phyloP scores from a whole-genome alignment of 2,329 filamentous ascomycete species.

The Aspergillus quadricinctus region DNA sequence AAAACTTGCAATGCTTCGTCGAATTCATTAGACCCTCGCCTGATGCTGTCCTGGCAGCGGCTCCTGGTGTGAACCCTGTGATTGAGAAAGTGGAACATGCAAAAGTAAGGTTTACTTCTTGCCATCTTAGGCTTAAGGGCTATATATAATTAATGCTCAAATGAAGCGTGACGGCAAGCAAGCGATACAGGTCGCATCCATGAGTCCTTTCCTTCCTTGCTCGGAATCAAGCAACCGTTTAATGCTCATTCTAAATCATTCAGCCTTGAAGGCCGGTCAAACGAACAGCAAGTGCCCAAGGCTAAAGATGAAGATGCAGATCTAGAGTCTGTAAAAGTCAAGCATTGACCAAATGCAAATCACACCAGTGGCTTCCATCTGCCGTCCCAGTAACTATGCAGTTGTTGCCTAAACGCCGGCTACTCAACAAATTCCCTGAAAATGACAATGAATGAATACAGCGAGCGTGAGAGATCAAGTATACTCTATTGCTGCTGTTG shows the following conservation, averaged over 20 bases:
- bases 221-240: neutral
- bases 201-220: neutral
- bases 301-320: neutral
- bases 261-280: neutral
- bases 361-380: neutral
- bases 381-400: neutral
- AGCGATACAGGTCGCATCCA: neutral
- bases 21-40: neutral
- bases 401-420: neutral
- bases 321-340: neutral
- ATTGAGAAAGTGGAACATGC: neutral
- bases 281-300: neutral
- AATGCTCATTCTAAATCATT: neutral
- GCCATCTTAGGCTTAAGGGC: neutral
- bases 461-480: neutral
- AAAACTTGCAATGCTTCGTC: neutral
- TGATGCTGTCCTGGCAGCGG: too few species aligned
- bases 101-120: neutral
- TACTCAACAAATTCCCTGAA: neutral
- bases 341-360: neutral
- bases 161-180: neutral
- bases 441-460: neutral
- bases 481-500: constrained; percentile 1
- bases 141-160: neutral
- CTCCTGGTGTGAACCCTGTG: neutral